Evolutionary conservation across 192 early-diverging fungal species (phyloP).

Genomic region (Gaertneriomyces sp.): DNA sequence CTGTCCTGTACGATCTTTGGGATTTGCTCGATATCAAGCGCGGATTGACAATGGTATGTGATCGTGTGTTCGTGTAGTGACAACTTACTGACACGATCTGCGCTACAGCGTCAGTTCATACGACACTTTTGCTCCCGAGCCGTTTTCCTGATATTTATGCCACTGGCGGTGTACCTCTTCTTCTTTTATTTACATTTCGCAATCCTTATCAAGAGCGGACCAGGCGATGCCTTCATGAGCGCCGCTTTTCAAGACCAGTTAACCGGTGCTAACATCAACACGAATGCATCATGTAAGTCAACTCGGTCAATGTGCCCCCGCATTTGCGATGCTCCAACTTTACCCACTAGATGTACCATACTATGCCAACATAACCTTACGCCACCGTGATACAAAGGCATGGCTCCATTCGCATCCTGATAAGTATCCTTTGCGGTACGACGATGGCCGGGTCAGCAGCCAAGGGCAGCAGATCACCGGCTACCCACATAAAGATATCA

Average conservation of each 20-base stretch:
- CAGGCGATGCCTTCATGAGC: slow-evolving; percentile 92
- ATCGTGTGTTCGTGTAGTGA: not conserved
- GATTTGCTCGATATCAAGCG: slow-evolving; percentile 80
- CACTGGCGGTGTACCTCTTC: slow-evolving; percentile 70
- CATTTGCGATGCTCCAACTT: not conserved
- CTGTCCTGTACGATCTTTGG: slow-evolving; percentile 87
- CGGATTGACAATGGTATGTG: slow-evolving; percentile 58
- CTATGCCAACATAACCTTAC: slow-evolving; percentile 72
- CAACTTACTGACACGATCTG: no score
- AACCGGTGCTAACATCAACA: slow-evolving; percentile 67
- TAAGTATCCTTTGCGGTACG: slow-evolving; percentile 85
- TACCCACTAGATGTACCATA: slow-evolving; percentile 56
- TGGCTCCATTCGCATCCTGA: slow-evolving; percentile 77
- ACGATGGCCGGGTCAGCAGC: slow-evolving; percentile 84
- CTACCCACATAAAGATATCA: slow-evolving; percentile 76
- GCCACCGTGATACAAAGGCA: slow-evolving; percentile 69
- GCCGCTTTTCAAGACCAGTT: slow-evolving; percentile 83
- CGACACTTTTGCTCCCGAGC: slow-evolving; percentile 84
- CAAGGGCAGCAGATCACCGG: slow-evolving; percentile 81
- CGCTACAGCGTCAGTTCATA: slow-evolving; percentile 53
- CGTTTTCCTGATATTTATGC: slow-evolving; percentile 77
- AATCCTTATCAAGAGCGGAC: slow-evolving; percentile 72
- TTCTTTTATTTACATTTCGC: slow-evolving; percentile 95
- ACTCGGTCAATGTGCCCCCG: not conserved
- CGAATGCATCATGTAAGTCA: slow-evolving; percentile 41